Evolutionary conservation across 805 yeast genomes (phyloP).

Genomic region (Candida pseudofarinosa): DNA sequence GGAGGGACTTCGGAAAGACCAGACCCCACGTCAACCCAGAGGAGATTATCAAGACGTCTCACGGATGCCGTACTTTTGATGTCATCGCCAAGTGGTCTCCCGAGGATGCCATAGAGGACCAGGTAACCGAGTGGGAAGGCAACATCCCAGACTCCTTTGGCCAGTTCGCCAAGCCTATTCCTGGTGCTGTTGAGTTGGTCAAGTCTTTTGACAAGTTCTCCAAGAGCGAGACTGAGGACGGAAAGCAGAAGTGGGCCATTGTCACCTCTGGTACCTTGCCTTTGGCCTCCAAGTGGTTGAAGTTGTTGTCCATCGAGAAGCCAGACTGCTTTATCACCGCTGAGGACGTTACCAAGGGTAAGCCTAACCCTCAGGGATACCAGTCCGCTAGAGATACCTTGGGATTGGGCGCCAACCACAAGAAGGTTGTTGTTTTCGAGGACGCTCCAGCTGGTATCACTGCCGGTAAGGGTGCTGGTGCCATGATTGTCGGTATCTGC

Average conservation of each 20-base stretch:
- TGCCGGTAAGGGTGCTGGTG: slow-evolving; percentile 83
- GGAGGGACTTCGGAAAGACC: slow-evolving; percentile 68
- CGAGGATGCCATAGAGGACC: slow-evolving; percentile 61
- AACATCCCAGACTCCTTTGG: slow-evolving; percentile 71
- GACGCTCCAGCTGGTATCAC: slow-evolving; percentile 87
- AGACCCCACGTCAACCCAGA: slow-evolving; percentile 67
- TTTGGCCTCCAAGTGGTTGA: slow-evolving; percentile 77
- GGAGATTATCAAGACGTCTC: slow-evolving; percentile 68
- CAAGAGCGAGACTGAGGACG: slow-evolving; percentile 36
- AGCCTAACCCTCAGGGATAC: slow-evolving; percentile 87
- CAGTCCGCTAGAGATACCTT: slow-evolving; percentile 49
- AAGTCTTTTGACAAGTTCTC: slow-evolving; percentile 49
- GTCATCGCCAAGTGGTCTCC: slow-evolving; percentile 73
- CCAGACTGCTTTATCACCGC: slow-evolving; percentile 83
- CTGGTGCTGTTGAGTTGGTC: slow-evolving; percentile 68
- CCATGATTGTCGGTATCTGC: slow-evolving; percentile 78
- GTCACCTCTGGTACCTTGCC: slow-evolving; percentile 81
- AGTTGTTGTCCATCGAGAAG: slow-evolving; percentile 51
- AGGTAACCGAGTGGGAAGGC: slow-evolving; percentile 64
- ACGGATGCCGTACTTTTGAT: slow-evolving; percentile 82
- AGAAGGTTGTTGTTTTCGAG: slow-evolving; percentile 66
- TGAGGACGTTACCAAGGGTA: slow-evolving; percentile 72
- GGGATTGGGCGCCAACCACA: slow-evolving; percentile 32
- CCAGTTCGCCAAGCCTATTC: slow-evolving; percentile 66
- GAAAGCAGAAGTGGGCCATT: slow-evolving; percentile 69